Percentiles rank a stretch among this genome's conserved stretches.
Conservation (phyloP, 441 rosid species). For the Croton laevigatus region DNA sequence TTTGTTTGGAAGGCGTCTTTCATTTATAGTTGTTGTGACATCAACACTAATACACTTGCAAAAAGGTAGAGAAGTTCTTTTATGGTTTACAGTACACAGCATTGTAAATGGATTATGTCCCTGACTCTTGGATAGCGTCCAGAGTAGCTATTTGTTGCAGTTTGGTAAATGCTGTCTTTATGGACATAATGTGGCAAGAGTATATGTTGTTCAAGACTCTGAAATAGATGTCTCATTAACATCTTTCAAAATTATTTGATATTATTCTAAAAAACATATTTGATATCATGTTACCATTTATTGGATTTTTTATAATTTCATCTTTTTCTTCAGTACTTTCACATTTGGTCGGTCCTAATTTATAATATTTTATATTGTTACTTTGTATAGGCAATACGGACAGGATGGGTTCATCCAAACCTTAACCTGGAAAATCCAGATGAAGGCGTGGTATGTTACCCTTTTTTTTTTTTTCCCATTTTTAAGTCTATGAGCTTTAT, state of each 20-base stretch:
- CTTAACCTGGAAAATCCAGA: slow-evolving; percentile 92
- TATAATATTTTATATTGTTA: slow-evolving; percentile 17
- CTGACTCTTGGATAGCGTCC: not conserved
- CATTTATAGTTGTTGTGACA: not conserved
- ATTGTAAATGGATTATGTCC: not conserved
- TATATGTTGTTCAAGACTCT: not conserved
- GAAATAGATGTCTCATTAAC: not conserved
- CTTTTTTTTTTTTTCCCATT: slow-evolving; percentile 1
- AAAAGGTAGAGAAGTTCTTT: not conserved
- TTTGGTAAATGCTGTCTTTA: not conserved
- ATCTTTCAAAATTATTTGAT: not conserved
- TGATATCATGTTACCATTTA: not conserved
- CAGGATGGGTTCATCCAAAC: slow-evolving; percentile 99
- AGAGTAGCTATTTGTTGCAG: not conserved
- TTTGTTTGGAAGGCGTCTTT: not conserved
- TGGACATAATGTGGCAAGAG: not conserved
- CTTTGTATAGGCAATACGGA: slow-evolving; percentile 71
- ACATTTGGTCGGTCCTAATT: not conserved
- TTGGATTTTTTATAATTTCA: not conserved
- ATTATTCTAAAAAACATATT: not conserved
- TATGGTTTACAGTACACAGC: not conserved
- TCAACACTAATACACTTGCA: not conserved
- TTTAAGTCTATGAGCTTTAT: not conserved
- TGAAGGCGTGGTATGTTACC: slow-evolving; percentile 64
- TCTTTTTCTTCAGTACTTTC: not conserved